Evolutionary conservation across 108 stramenopile species (phyloP).

Genomic region (Seminavis robusta): DNA sequence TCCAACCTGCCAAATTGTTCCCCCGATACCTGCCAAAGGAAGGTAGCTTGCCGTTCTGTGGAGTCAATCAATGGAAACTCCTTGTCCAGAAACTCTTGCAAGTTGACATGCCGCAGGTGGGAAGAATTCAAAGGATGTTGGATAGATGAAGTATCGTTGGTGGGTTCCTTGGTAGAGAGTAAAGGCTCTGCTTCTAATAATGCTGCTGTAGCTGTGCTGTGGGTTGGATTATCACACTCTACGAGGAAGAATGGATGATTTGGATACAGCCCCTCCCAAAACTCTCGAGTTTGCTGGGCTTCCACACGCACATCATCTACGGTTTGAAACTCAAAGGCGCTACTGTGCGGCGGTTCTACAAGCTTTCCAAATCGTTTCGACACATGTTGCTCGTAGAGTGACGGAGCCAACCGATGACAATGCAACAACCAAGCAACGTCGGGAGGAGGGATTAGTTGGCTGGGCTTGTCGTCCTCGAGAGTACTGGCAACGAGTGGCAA

Average conservation of each 20-base stretch:
- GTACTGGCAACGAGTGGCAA: conserved; percentile 1
- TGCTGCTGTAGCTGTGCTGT: not conserved
- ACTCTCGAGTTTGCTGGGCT: not conserved
- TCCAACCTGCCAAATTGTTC: conserved; percentile 10
- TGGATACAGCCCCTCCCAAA: conserved; percentile 1
- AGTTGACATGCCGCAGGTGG: too few relatives aligned
- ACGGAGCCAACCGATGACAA: conserved; percentile 46
- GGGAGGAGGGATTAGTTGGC: conserved; percentile 17
- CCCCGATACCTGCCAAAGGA: conserved; percentile 50
- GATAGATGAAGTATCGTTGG: too few relatives aligned
- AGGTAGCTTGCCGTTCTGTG: conserved; percentile 29
- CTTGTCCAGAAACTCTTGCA: not conserved
- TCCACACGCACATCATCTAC: not conserved
- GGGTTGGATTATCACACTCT: not conserved
- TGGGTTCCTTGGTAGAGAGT: not conserved
- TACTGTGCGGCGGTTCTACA: too few relatives aligned
- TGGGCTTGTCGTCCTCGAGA: not conserved
- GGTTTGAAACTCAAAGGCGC: not conserved
- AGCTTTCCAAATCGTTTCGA: too few relatives aligned
- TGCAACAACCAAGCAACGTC: conserved; percentile 47
- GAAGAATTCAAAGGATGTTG: too few relatives aligned
- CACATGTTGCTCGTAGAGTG: too few relatives aligned
- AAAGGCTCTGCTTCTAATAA: not conserved
- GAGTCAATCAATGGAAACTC: conserved; percentile 32
- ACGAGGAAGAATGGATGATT: conserved; percentile 7